Evolutionary conservation across 83 land plant genomes (phyloP), one percentile per base, ranked within the genome.

Genomic region (Isoetes engelmannii): DNA sequence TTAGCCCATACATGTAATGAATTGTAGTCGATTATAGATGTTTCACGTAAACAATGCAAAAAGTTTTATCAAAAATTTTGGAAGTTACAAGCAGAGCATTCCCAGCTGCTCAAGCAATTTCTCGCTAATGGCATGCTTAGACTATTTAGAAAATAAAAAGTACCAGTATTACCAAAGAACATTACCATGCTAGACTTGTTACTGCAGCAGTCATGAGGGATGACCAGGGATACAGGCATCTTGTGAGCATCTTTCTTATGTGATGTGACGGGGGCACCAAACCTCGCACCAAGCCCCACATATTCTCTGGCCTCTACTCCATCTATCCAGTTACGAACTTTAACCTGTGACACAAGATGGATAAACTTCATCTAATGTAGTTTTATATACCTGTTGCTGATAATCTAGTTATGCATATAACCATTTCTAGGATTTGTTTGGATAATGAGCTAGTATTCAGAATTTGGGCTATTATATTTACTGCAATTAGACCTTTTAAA

Each of bases 261-360:
- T 28, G 90, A 79, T 50, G 71, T 83, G 74, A 87, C 68, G 3
- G 71, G 75, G 21, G 79, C 75, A 8, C 90, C 90, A 76, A 87
- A 87, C 12, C 87, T 77, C 42, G 90, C 90, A 64, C 87, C 86
- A 57, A 87, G 83, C 70, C 90, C 90, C 50, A 87, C 87, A 80
- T 45, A 84, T 57, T 84, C 87, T 48, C 7, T 19, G 0, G 15
- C 81, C 61, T 75, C 73, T 55, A 17, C 57, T 60, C 67, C 74
- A 78, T 84, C 57, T 28, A 87, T 44, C 83, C 79, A 82, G 41
- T 78, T 84, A 71, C 80, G 87, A 7, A 87, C 78, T 82, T 87
- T 87, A 3, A 87, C 90, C 90, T 87, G 48, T 45, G 42, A 61
- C 66, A 48, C 20, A 7, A 50, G 47, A 64, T n/a, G n/a, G n/a